Conservation (phyloP, 1,284 basidiomycete genomes). For the Ganoderma sinense region DNA sequence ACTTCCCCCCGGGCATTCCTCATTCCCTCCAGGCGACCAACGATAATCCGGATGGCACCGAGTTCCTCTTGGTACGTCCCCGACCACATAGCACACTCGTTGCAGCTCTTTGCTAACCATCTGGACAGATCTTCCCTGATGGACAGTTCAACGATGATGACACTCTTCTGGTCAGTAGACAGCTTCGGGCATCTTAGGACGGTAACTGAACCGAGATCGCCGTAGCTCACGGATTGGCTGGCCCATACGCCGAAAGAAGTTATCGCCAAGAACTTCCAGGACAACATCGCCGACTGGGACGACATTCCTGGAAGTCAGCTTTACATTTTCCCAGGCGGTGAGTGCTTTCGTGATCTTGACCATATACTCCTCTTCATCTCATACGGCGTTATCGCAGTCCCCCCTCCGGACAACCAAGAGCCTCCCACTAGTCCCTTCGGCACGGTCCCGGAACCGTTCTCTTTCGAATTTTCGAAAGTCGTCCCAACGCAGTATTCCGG, state of each 20-base stretch:
- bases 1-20: slow-evolving; percentile 47
- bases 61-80: slow-evolving; percentile 67
- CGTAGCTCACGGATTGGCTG: slow-evolving; percentile 66
- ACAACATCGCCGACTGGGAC: slow-evolving; percentile 57
- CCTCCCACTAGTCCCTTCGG: slow-evolving; percentile 58
- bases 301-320: slow-evolving; percentile 57
- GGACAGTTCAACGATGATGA: slow-evolving; percentile 70
- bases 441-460: slow-evolving; percentile 51
- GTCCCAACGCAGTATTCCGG: slow-evolving; percentile 57
- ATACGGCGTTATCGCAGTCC: slow-evolving; percentile 34
- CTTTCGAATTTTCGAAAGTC: slow-evolving; percentile 59
- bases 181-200: not conserved
- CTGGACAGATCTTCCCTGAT: slow-evolving; percentile 61
- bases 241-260: slow-evolving; percentile 67
- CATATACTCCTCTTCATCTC: slow-evolving; percentile 17
- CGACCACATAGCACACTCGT: not conserved
- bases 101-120: not conserved
- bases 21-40: slow-evolving; percentile 63
- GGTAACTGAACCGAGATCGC: slow-evolving; percentile 32
- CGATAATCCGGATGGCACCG: slow-evolving; percentile 61
- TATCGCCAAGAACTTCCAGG: slow-evolving; percentile 74
- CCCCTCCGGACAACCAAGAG: slow-evolving; percentile 47
- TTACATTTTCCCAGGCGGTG: slow-evolving; percentile 64
- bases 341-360: slow-evolving; percentile 46
- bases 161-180: slow-evolving; percentile 61